Evolutionary conservation across 805 yeast genomes (phyloP).

Genomic region (Candida sonorensis): DNA sequence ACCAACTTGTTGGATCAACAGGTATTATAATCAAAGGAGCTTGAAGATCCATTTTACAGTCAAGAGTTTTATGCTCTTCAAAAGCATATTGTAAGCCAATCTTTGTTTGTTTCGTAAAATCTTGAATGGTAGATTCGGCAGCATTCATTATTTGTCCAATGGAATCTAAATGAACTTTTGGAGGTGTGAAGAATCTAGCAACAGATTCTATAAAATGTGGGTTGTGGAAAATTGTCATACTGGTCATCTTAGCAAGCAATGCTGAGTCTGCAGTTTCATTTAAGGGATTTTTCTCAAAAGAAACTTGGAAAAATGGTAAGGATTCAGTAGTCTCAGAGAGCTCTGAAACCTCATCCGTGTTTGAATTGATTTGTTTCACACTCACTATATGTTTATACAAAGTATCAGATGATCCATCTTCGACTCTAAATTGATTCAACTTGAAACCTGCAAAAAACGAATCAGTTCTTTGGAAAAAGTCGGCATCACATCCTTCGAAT

Average conservation of each 20-base stretch:
- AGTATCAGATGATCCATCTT: constrained; percentile 76
- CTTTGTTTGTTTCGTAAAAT: constrained; percentile 81
- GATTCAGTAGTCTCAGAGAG: constrained; percentile 9
- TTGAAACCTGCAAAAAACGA: constrained; percentile 69
- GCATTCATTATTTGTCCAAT: constrained; percentile 87
- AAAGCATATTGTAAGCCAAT: constrained; percentile 89
- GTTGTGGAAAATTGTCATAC: constrained; percentile 88
- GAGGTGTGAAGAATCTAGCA: constrained; percentile 75
- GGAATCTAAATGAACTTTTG: constrained; percentile 78
- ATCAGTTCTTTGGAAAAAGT: constrained; percentile 69
- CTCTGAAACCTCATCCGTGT: constrained; percentile 21
- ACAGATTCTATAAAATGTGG: constrained; percentile 76
- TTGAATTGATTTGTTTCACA: constrained; percentile 55
- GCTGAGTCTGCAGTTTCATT: constrained; percentile 80
- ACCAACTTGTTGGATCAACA: constrained; percentile 66
- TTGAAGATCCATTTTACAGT: constrained; percentile 80
- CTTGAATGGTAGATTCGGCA: constrained; percentile 92
- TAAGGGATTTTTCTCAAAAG: constrained; percentile 82
- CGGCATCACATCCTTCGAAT: constrained; percentile 76
- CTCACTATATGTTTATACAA: constrained; percentile 84
- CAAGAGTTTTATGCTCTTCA: constrained; percentile 88
- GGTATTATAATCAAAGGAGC: constrained; percentile 91
- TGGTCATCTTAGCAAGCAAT: constrained; percentile 63
- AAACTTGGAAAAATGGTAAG: constrained; percentile 68
- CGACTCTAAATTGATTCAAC: constrained; percentile 74